phyloP scores from a whole-genome alignment of 1,284 basidiomycete genomes.

The Rhodotorula sp. region DNA sequence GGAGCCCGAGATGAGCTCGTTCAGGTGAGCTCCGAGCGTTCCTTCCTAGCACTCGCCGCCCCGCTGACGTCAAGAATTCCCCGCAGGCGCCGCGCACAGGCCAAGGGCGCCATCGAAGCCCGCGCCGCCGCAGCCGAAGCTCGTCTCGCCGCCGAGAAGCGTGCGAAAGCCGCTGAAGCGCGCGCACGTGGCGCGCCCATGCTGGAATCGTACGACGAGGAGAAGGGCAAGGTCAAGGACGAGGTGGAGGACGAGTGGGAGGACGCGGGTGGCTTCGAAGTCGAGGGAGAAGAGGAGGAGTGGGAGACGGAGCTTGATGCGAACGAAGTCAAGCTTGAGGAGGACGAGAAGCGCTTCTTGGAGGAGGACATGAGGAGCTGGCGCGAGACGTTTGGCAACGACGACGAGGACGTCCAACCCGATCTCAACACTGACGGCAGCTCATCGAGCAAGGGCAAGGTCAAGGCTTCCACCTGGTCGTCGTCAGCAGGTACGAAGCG shows the following conservation, averaged over 20 bases:
- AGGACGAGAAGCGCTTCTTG: slow-evolving; percentile 25
- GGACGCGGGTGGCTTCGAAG: neutral
- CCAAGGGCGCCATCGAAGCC: slow-evolving; percentile 7
- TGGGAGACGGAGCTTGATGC: slow-evolving; percentile 26
- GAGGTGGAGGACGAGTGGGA: slow-evolving; percentile 12
- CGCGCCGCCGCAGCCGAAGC: slow-evolving; percentile 23
- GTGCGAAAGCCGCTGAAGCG: slow-evolving; percentile 13
- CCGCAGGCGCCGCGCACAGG: slow-evolving; percentile 12
- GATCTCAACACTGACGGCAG: neutral
- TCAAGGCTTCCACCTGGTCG: neutral
- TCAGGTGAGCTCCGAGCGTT: slow-evolving; percentile 4
- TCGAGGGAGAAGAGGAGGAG: neutral
- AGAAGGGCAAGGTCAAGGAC: slow-evolving; percentile 1
- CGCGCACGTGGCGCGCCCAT: neutral
- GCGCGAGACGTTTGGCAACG: slow-evolving; percentile 3
- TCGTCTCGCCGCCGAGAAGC: slow-evolving; percentile 9
- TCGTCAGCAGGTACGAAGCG: neutral
- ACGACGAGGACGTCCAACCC: slow-evolving; percentile 1
- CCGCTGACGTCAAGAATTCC: neutral
- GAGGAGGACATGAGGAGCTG: slow-evolving; percentile 25
- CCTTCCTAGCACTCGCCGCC: neutral
- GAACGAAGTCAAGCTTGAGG: slow-evolving; percentile 12
- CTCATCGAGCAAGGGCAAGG: neutral
- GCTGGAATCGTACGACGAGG: neutral
- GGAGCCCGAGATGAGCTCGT: slow-evolving; percentile 21